These are phyloP conservation scores for Collybia sordida DNA, from an alignment of 768 basidiomycete genomes.

Conservation along the genomic window DNA sequence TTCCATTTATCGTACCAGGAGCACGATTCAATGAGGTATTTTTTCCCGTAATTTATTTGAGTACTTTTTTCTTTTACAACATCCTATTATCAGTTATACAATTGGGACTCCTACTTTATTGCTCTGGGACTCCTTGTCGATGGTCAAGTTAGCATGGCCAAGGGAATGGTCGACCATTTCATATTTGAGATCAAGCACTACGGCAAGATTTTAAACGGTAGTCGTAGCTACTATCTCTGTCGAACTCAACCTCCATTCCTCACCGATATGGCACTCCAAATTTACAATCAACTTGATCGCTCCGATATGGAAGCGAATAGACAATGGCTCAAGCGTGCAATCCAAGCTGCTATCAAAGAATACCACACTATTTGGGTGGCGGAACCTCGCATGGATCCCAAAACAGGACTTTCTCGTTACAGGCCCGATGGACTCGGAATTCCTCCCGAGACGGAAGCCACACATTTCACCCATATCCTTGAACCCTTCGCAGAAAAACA, in stretches of 20 bases:
- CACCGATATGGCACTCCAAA: slow-evolving; percentile 97
- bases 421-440: slow-evolving; percentile 94
- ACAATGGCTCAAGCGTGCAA: slow-evolving; percentile 91
- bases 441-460: slow-evolving; percentile 97
- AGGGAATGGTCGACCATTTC: slow-evolving; percentile 98
- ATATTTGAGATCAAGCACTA: slow-evolving; percentile 99
- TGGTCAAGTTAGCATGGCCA: slow-evolving; percentile 91
- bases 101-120: slow-evolving; percentile 97
- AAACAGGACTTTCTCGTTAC: slow-evolving; percentile 92
- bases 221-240: slow-evolving; percentile 92
- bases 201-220: slow-evolving; percentile 95
- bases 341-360: slow-evolving; percentile 97
- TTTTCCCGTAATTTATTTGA: slow-evolving; percentile 9
- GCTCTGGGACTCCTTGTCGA: slow-evolving; percentile 92
- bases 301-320: slow-evolving; percentile 79
- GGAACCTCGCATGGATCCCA: slow-evolving; percentile 90
- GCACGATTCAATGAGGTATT: slow-evolving; percentile 90
- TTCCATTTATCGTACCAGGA: slow-evolving; percentile 97
- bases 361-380: slow-evolving; percentile 98
- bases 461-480: slow-evolving; percentile 96
- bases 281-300: slow-evolving; percentile 93
- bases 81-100: slow-evolving; percentile 75
- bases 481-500: slow-evolving; percentile 93
- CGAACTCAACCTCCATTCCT: slow-evolving; percentile 98
- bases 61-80: background rate